Base-by-base conservation (phyloP, 2,329 filamentous ascomycete genomes). In the Mycosphaerelloides madeirae region DNA sequence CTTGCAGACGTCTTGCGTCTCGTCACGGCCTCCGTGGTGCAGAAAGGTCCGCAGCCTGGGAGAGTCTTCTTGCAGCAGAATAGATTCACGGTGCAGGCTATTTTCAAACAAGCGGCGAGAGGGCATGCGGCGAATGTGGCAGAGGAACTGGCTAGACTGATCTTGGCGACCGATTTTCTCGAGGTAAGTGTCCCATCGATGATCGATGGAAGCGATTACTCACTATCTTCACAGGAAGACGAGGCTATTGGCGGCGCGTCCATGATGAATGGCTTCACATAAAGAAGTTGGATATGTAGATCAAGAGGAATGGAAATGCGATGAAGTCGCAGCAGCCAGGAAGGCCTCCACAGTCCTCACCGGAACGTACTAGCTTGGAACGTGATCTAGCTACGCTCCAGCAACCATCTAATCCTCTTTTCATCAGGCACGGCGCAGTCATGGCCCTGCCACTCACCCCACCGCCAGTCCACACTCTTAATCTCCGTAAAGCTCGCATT, bases 41-140 rank as follows among this genome's bases (percentile, higher is more conserved):
- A 83, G 52, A 80, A 88, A 36, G 91, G 91, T 0, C 75, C 84
- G 14, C 77, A 83, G 31, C 86, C 90, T 62, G 89, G 84, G 1
- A 80, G 85, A 44, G 76, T 76, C 29, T 98, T 98, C 68, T 72
- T 98, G 48, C 77, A 78, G 5, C 85, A 93, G 53, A 88, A 95
- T 65, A 78, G 91, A 50, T 81, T 84, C 65, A 81, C 90, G 44
- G 87, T 97, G 58, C 81, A 93, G 52, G 85, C 89, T 35, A 83
- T 95, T 15, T 86, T 98, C 60, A 98, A 98, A 72, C 78, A 89
- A 54, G 87, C 86, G 56, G 45, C 50, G 2, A 46, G 49, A 32
- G 53, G 53, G 11, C 46, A 52, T 44, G 78, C 80, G 51, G 71
- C 95, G 29, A 77, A 80, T 37, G 87, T 97, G 54, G 87, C 90